A percentile compares a stretch with the other conserved stretches of the same genome.
Conservation (phyloP, 352 stramenopile genomes). For the Peronospora belbahrii region DNA sequence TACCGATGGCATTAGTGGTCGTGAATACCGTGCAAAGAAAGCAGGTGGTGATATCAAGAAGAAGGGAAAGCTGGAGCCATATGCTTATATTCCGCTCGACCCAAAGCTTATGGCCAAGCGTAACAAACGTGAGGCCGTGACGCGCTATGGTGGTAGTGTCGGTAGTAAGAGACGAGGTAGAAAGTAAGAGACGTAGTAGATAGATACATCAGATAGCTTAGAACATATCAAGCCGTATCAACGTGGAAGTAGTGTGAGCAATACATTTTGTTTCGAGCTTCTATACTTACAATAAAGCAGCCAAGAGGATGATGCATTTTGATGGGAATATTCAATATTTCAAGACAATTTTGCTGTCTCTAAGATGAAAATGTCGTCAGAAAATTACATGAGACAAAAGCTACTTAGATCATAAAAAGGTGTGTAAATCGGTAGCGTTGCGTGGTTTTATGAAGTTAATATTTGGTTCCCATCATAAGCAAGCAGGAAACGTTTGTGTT, state of each 20-base stretch:
- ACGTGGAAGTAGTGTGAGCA: too few relatives aligned
- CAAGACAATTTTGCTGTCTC: slow-evolving; percentile 7
- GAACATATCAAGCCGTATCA: too few relatives aligned
- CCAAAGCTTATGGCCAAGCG: slow-evolving; percentile 90
- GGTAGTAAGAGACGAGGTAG: slow-evolving; percentile 69
- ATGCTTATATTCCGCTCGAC: slow-evolving; percentile 96
- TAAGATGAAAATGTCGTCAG: too few relatives aligned
- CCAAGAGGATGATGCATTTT: slow-evolving; percentile 14
- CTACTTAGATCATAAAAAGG: too few relatives aligned
- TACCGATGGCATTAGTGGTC: slow-evolving; percentile 52
- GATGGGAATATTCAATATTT: slow-evolving; percentile 26
- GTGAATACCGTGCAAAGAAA: slow-evolving; percentile 93
- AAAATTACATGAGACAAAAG: too few relatives aligned
- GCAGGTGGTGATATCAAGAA: slow-evolving; percentile 94
- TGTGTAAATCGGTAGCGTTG: too few relatives aligned
- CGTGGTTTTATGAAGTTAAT: too few relatives aligned
- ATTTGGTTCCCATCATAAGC: too few relatives aligned
- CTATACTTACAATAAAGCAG: too few relatives aligned
- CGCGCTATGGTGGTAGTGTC: slow-evolving; percentile 66
- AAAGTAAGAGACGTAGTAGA: slow-evolving; percentile 27
- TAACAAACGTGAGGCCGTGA: slow-evolving; percentile 78
- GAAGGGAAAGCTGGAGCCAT: slow-evolving; percentile 96
- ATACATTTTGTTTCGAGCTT: too few relatives aligned
- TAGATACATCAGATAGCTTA: slow-evolving; percentile 25
- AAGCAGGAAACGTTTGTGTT: too few relatives aligned